These are phyloP conservation scores for Dacryopinax spathularia DNA, from an alignment of 768 basidiomycete genomes.

Conservation along the genomic window DNA sequence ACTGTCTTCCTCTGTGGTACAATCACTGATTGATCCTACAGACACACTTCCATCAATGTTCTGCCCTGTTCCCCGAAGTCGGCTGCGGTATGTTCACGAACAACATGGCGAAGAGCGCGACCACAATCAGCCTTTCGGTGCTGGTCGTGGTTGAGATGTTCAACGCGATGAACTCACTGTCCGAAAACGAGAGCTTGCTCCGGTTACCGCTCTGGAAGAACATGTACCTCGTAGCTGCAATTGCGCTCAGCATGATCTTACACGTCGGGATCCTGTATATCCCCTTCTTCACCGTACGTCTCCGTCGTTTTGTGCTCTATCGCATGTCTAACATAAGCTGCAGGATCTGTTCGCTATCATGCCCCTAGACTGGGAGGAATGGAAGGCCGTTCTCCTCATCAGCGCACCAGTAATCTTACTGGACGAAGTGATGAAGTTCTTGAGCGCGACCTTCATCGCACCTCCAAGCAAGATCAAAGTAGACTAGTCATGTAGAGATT, in stretches of 20 bases:
- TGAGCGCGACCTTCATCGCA: constrained; percentile 37
- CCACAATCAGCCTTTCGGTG: constrained; percentile 92
- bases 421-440: constrained; percentile 78
- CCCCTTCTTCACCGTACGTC: constrained; percentile 81
- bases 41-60: constrained; percentile 95
- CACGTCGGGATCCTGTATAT: constrained; percentile 95
- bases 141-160: constrained; percentile 95
- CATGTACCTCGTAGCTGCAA: constrained; percentile 77
- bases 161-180: constrained; percentile 95
- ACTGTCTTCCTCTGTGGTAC: background rate
- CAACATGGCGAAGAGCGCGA: constrained; percentile 68
- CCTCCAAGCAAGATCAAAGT: constrained; percentile 41
- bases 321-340: constrained; percentile 1
- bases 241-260: constrained; percentile 78
- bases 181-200: constrained; percentile 89
- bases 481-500: constrained; percentile 21
- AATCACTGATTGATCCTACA: constrained; percentile 23
- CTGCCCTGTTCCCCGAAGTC: constrained; percentile 66
- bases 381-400: constrained; percentile 81
- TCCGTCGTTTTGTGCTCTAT: background rate
- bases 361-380: constrained; percentile 86
- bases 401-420: constrained; percentile 79
- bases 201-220: constrained; percentile 89
- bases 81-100: constrained; percentile 95
- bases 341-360: constrained; percentile 81